Percentiles rank a stretch among this genome's conserved stretches.
Conservation (phyloP, 2,329 filamentous ascomycete genomes). For the Mycocentrospora acerina region DNA sequence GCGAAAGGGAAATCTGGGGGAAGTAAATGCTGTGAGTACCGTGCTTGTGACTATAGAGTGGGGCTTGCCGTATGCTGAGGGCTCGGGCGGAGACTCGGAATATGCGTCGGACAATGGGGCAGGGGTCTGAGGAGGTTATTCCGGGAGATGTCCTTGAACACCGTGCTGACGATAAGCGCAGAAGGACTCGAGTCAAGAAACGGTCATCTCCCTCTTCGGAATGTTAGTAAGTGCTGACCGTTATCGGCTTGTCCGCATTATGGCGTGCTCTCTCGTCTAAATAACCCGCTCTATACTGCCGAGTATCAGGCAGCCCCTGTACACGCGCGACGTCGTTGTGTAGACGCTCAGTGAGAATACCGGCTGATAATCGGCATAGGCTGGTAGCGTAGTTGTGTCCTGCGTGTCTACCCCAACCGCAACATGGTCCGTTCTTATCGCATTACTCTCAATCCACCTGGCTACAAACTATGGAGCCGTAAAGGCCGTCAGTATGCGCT, state of each 20-base stretch:
- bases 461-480: slow-evolving; percentile 86
- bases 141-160: slow-evolving; percentile 11
- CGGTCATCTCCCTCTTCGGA: slow-evolving; percentile 82
- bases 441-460: slow-evolving; percentile 75
- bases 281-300: slow-evolving; percentile 1
- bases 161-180: slow-evolving; percentile 30
- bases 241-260: background rate
- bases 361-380: slow-evolving; percentile 42
- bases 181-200: slow-evolving; percentile 94
- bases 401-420: slow-evolving; percentile 68
- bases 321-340: no score
- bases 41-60: no score
- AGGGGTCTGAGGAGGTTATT: slow-evolving; percentile 5
- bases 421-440: slow-evolving; percentile 73
- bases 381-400: slow-evolving; percentile 78
- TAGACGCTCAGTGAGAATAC: slow-evolving; percentile 3
- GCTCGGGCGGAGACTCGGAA: no score
- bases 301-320: background rate
- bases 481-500: slow-evolving; percentile 77
- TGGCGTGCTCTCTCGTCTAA: slow-evolving; percentile 1
- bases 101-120: slow-evolving; percentile 5
- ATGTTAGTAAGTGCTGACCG: slow-evolving; percentile 64
- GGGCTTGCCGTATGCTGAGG: no score
- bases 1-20: slow-evolving; percentile 79
- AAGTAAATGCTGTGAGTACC: slow-evolving; percentile 76